phyloP scores from a whole-genome alignment of 106 monocot species.

The Hemerocallis citrina region DNA sequence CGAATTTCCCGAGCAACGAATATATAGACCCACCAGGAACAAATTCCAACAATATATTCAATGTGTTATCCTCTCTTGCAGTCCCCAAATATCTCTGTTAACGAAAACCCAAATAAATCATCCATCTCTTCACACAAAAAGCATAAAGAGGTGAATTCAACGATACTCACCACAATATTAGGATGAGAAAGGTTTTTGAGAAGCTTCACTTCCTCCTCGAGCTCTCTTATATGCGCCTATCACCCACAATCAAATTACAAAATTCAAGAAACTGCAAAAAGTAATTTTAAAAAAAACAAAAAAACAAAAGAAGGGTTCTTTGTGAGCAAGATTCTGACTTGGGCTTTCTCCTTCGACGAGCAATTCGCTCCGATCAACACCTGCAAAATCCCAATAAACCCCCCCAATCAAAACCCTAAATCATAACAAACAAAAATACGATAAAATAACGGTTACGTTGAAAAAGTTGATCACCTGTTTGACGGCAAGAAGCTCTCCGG shows the following conservation, averaged over 20 bases:
- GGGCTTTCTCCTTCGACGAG: slow-evolving; percentile 80
- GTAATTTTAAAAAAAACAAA: background rate
- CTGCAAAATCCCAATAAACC: slow-evolving; percentile 30
- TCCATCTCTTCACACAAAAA: background rate
- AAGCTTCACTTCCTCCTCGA: slow-evolving; percentile 97
- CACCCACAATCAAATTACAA: background rate
- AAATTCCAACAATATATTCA: slow-evolving; percentile 91
- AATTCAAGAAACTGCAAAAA: background rate
- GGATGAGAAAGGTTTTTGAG: slow-evolving; percentile 87
- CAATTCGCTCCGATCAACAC: slow-evolving; percentile 76
- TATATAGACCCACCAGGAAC: slow-evolving; percentile 96
- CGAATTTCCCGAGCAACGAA: slow-evolving; percentile 82
- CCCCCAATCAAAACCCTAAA: background rate
- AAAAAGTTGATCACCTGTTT: slow-evolving; percentile 60
- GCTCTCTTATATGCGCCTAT: slow-evolving; percentile 80
- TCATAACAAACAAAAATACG: no score
- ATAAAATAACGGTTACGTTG: no score
- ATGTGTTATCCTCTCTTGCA: slow-evolving; percentile 69
- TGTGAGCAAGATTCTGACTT: slow-evolving; percentile 41
- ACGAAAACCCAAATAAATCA: slow-evolving; percentile 4
- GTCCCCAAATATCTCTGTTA: slow-evolving; percentile 94
- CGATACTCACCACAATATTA: slow-evolving; percentile 87
- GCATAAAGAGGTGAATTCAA: background rate
- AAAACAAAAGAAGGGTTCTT: no score
- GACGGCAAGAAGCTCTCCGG: slow-evolving; percentile 82